Percentiles rank a stretch among this genome's conserved stretches.
phyloP scores from a whole-genome alignment of 371 early-diverging fungal genomes.

The Smittium culicis region DNA sequence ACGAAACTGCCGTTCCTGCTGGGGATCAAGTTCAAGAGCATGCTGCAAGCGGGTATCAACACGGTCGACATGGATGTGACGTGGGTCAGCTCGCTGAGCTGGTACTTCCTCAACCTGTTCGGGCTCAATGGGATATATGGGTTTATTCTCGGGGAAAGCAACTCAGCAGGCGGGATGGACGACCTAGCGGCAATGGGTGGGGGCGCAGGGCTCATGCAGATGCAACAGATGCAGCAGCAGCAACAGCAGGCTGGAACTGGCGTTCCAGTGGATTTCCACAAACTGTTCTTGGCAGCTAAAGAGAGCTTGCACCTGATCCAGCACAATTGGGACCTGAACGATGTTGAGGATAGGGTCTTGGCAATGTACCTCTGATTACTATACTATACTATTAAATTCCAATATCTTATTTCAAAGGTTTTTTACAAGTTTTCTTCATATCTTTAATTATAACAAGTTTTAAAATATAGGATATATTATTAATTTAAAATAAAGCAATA shows the following conservation, averaged over 20 bases:
- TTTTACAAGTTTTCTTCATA: too few relatives aligned
- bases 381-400: too few relatives aligned
- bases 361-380: too few relatives aligned
- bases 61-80: conserved; percentile 92
- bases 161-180: conserved; percentile 73
- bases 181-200: conserved; percentile 81
- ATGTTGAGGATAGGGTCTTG: conserved; percentile 69
- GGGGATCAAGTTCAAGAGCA: conserved; percentile 88
- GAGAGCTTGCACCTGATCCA: conserved; percentile 72
- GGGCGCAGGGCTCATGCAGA: conserved; percentile 60
- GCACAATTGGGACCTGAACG: conserved; percentile 67
- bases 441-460: too few relatives aligned
- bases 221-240: too few relatives aligned
- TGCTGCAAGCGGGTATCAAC: conserved; percentile 92
- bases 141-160: conserved; percentile 59
- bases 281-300: conserved; percentile 71
- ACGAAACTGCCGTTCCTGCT: conserved; percentile 92
- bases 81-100: conserved; percentile 93
- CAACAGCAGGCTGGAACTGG: conserved; percentile 41
- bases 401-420: too few relatives aligned
- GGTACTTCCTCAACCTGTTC: conserved; percentile 96
- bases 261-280: conserved; percentile 69
- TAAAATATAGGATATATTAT: too few relatives aligned
- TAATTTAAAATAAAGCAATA: too few relatives aligned
- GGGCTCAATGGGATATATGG: conserved; percentile 84